A percentile compares a stretch with the other conserved stretches of the same genome.
Conservation (phyloP, 495 filamentous ascomycete genomes). For the Patellaria atrata region DNA sequence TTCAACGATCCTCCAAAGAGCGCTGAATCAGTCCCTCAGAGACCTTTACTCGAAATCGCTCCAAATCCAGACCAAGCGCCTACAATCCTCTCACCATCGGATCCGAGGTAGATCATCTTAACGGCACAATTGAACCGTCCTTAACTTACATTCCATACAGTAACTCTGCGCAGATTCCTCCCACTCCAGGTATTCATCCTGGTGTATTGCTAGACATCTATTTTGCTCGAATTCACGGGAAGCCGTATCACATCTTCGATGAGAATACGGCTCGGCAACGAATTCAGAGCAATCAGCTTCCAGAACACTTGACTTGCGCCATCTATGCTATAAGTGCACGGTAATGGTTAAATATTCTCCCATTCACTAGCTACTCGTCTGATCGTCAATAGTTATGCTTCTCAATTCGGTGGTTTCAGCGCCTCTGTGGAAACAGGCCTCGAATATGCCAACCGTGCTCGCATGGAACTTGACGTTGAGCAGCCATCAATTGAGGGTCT, state of each 20-base stretch:
- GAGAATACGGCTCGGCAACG: conserved; percentile 54
- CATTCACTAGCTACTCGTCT: conserved; percentile 9
- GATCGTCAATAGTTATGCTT: conserved; percentile 41
- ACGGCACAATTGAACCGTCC: no score
- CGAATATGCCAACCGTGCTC: conserved; percentile 51
- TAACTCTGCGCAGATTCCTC: no score
- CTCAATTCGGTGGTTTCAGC: conserved; percentile 44
- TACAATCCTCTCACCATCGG: conserved; percentile 15
- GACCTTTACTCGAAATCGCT: conserved; percentile 16
- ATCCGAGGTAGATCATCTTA: conserved; percentile 14
- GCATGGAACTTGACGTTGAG: conserved; percentile 57
- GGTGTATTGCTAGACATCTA: conserved; percentile 57
- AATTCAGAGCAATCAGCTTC: conserved; percentile 50
- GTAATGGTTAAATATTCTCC: conserved; percentile 30
- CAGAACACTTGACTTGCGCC: conserved; percentile 47
- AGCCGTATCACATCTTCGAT: conserved; percentile 65
- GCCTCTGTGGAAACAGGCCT: conserved; percentile 43
- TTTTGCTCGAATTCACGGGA: conserved; percentile 61
- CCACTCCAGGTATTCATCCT: conserved; percentile 14
- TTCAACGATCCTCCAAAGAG: conserved; percentile 7
- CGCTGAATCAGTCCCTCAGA: conserved; percentile 1
- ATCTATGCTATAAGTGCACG: conserved; percentile 59
- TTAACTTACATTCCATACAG: no score
- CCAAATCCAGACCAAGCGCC: conserved; percentile 9
- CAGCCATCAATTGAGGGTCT: conserved; percentile 63